Conservation (phyloP, 345 rosid genomes). For the Bruguiera sexangula region DNA sequence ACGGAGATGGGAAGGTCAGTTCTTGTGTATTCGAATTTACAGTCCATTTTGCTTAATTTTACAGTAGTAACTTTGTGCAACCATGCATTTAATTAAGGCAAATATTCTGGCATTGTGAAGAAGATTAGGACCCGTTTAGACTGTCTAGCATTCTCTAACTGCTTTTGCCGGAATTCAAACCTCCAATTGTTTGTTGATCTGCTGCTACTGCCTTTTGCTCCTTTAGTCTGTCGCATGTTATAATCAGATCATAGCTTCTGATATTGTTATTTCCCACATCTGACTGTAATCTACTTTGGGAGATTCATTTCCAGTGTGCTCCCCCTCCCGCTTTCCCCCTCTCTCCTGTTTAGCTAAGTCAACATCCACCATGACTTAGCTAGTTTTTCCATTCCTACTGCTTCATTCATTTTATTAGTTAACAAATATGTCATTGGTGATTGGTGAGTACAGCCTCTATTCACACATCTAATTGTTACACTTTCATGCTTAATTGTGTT, state of each 20-base stretch:
- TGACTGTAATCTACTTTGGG: too few species aligned
- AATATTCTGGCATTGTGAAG: too few species aligned
- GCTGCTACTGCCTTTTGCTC: too few species aligned
- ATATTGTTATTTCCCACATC: too few species aligned
- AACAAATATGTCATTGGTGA: neutral
- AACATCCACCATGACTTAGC: neutral
- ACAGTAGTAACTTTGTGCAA: too few species aligned
- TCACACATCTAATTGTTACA: neutral
- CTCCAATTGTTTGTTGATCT: neutral
- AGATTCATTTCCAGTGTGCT: too few species aligned
- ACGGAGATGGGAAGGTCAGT: constrained; percentile 69
- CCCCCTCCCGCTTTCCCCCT: too few species aligned
- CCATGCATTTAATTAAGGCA: too few species aligned
- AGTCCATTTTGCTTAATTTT: neutral
- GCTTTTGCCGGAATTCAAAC: neutral
- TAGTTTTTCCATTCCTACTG: neutral
- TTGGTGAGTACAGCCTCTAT: neutral
- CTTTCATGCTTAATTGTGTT: too few species aligned
- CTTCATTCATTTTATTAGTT: neutral
- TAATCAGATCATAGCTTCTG: too few species aligned
- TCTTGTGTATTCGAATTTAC: neutral
- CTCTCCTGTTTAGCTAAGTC: neutral
- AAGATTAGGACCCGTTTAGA: neutral
- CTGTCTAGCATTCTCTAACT: neutral
- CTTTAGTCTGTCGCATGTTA: too few species aligned